A percentile compares a stretch with the other conserved stretches of the same genome.
Evolutionary conservation across 2,329 filamentous ascomycete genomes (phyloP).

Genomic region (Penicillium brasilianum): DNA sequence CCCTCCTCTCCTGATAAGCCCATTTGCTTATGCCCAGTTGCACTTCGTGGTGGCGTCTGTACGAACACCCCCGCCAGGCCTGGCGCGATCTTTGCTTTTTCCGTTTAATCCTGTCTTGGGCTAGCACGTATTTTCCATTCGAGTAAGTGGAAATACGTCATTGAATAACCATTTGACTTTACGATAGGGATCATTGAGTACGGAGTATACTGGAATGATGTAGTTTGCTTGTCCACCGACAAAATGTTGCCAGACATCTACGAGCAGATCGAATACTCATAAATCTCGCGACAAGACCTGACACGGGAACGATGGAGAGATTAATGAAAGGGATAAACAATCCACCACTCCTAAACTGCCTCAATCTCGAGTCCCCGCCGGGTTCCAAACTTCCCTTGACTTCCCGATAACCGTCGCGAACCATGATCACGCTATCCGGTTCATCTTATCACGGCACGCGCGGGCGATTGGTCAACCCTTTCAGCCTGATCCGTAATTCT

Average conservation of each 20-base stretch:
- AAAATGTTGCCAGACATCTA: background rate
- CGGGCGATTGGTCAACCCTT: background rate
- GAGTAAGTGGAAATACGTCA: background rate
- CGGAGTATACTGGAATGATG: background rate
- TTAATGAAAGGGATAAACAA: background rate
- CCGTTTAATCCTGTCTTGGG: background rate
- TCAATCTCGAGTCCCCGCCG: conserved; percentile 16
- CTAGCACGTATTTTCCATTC: background rate
- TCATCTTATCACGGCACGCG: background rate
- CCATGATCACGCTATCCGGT: conserved; percentile 6
- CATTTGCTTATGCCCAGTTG: conserved; percentile 1
- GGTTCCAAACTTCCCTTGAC: conserved; percentile 11
- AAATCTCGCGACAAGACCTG: background rate
- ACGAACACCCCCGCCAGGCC: conserved; percentile 6
- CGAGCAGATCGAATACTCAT: background rate
- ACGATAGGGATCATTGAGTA: background rate
- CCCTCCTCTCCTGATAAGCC: conserved; percentile 10
- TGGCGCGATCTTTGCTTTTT: conserved; percentile 1
- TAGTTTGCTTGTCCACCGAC: background rate
- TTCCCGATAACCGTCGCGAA: conserved; percentile 8
- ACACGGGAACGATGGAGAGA: background rate
- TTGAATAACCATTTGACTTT: background rate
- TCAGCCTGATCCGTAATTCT: conserved; percentile 21
- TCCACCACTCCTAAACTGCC: background rate
- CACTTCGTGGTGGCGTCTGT: background rate